Conservation (phyloP, 176 grass and related monocot species). For the Zoysia pacifica region DNA sequence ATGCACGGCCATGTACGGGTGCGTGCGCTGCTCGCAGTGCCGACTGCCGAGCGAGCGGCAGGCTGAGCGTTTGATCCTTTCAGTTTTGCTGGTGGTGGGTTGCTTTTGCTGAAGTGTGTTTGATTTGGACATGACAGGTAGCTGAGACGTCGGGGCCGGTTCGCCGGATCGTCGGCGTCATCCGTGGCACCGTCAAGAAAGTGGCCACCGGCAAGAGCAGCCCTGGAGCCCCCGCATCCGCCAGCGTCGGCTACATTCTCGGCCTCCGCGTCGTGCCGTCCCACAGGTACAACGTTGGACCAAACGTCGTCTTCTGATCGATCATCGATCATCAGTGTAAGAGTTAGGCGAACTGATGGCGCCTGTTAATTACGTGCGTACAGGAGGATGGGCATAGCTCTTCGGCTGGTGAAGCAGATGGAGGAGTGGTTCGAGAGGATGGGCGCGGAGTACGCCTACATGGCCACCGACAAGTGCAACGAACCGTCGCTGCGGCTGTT, state of each 20-base stretch:
- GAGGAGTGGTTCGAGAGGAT: slow-evolving; percentile 68
- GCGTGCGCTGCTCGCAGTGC: too few relatives aligned
- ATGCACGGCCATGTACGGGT: too few relatives aligned
- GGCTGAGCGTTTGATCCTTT: neutral
- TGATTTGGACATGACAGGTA: slow-evolving; percentile 58
- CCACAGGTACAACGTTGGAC: slow-evolving; percentile 36
- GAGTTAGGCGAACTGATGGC: neutral
- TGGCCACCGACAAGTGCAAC: slow-evolving; percentile 85
- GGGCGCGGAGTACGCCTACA: slow-evolving; percentile 83
- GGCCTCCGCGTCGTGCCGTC: slow-evolving; percentile 69
- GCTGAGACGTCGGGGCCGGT: slow-evolving; percentile 62
- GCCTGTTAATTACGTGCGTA: neutral
- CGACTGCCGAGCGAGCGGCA: too few relatives aligned
- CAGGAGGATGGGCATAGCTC: slow-evolving; percentile 71
- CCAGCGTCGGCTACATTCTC: slow-evolving; percentile 68
- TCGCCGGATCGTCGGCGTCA: slow-evolving; percentile 64
- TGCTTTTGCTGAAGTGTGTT: slow-evolving; percentile 12
- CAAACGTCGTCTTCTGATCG: neutral
- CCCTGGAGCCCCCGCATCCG: slow-evolving; percentile 27
- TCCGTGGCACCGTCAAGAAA: slow-evolving; percentile 80
- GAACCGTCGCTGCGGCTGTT: slow-evolving; percentile 78
- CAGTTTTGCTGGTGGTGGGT: neutral
- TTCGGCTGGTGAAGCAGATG: slow-evolving; percentile 49
- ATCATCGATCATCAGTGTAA: neutral
- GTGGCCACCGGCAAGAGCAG: slow-evolving; percentile 64